Evolutionary conservation across 768 basidiomycete genomes (phyloP), one percentile per base, ranked within the genome.

Genomic region (Leucocoprinus leucothites): DNA sequence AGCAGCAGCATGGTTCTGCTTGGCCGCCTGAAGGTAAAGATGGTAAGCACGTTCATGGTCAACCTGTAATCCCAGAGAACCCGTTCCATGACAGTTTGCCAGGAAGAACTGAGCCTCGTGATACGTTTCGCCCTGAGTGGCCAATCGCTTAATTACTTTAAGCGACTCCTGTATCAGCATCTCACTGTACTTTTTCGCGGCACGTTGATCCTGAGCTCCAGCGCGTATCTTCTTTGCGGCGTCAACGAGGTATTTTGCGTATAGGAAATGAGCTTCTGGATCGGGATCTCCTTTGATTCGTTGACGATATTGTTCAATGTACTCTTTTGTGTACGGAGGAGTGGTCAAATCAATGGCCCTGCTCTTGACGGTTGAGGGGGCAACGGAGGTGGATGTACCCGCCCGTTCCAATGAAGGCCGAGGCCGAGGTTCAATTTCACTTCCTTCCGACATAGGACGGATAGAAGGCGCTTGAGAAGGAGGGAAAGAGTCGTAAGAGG

Each of bases 21-120:
- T 98, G 25, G 91, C 89, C 3, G 96, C 96, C 73, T 98, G 95
- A 34, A 98, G 79, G 65, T 98, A 99, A 16, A 98, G 79, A 68
- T 96, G 93, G 67, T 98, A 99, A 1, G 97, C 96, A 61, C 93
- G 89, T 65, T 98, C 97, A 70, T 98, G 95, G 70, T 99, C 97
- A 53, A 98, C 93, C 61, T 89, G 89, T 9, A 98, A 77, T n/a
- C 97, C 96, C 21, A 99, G 84, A 60, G 87, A 87, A 7, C 97
- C 97, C 0, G 94, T 97, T 18, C 96, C 95, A 65, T 96, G 87
- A 66, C 95, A 95, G 63, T 98, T 98, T 40, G 96, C 97, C 43
- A 98, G 79, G 79, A 97, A 98, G 74, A 98, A 99, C 68, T 98
- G 96, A 11, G 97, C 96, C 64, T 99, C 97, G 56, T 94, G 85